A percentile compares a stretch with the other conserved stretches of the same genome.
These are phyloP conservation scores for Zizania latifolia DNA, from an alignment of 176 grass and related monocot species.

Conservation along the genomic window DNA sequence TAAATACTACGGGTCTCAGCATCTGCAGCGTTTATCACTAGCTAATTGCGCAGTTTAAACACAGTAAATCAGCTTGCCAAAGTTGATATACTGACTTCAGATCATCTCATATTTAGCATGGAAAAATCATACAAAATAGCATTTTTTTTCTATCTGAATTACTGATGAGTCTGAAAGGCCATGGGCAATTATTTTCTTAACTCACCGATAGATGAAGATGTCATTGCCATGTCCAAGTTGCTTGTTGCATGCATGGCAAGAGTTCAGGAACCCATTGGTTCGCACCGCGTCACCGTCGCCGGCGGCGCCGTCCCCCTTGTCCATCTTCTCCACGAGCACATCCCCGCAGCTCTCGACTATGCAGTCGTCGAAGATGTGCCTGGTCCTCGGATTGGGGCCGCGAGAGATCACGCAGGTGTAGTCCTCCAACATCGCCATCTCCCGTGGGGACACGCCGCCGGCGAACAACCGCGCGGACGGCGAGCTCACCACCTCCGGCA, in stretches of 20 bases:
- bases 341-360: constrained; percentile 67
- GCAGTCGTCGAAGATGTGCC: constrained; percentile 85
- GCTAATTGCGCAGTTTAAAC: neutral
- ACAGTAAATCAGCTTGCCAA: constrained; percentile 1
- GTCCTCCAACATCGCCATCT: constrained; percentile 74
- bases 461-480: constrained; percentile 41
- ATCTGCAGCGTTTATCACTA: neutral
- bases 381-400: constrained; percentile 75
- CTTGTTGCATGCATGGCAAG: constrained; percentile 67
- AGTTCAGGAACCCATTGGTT: constrained; percentile 43
- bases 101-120: constrained; percentile 20
- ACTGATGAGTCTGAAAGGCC: neutral
- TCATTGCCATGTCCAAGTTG: constrained; percentile 45
- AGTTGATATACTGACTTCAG: neutral
- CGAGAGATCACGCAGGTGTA: constrained; percentile 97
- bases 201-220: constrained; percentile 60
- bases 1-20: neutral
- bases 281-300: neutral
- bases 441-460: constrained; percentile 32
- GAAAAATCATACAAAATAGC: constrained; percentile 2
- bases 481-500: constrained; percentile 41
- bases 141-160: neutral
- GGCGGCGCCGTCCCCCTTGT: neutral
- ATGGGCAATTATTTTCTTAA: constrained; percentile 16
- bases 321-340: constrained; percentile 4